Conservation (phyloP, 768 basidiomycete species). For the Boletellus emodensis region DNA sequence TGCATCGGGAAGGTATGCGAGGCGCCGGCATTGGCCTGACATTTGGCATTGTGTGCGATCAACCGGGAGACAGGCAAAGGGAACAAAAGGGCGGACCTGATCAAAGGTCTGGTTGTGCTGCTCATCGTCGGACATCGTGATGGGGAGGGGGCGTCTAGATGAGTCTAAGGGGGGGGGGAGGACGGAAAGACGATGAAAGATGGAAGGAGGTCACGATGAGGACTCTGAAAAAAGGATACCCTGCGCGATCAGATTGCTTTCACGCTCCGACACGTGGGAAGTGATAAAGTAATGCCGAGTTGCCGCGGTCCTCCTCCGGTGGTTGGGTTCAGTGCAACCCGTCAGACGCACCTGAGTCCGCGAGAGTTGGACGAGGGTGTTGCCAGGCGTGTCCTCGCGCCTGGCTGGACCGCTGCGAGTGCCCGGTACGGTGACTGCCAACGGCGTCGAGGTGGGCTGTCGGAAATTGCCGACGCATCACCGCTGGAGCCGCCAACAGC, state of each 20-base stretch:
- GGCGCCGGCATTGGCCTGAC: constrained; percentile 67
- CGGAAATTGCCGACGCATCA: constrained; percentile 16
- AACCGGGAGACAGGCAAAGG: constrained; percentile 8
- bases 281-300: constrained; percentile 12
- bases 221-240: constrained; percentile 9
- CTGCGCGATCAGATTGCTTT: constrained; percentile 32
- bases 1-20: constrained; percentile 83
- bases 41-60: constrained; percentile 17
- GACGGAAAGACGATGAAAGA: constrained; percentile 27
- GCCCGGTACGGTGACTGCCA: neutral
- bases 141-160: constrained; percentile 13
- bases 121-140: constrained; percentile 84
- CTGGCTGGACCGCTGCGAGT: neutral
- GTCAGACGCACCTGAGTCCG: too few relatives aligned
- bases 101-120: constrained; percentile 90
- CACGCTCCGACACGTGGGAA: constrained; percentile 38
- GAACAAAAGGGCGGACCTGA: constrained; percentile 45
- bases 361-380: too few relatives aligned
- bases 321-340: too few relatives aligned
- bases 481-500: neutral
- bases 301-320: constrained; percentile 3
- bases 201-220: constrained; percentile 14
- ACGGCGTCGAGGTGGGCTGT: neutral
- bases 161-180: constrained; percentile 19
- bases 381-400: too few relatives aligned